Evolutionary conservation across 371 early-diverging fungal species (phyloP), one percentile per base, ranked within the genome.

Genomic region (Coemansia sp.): DNA sequence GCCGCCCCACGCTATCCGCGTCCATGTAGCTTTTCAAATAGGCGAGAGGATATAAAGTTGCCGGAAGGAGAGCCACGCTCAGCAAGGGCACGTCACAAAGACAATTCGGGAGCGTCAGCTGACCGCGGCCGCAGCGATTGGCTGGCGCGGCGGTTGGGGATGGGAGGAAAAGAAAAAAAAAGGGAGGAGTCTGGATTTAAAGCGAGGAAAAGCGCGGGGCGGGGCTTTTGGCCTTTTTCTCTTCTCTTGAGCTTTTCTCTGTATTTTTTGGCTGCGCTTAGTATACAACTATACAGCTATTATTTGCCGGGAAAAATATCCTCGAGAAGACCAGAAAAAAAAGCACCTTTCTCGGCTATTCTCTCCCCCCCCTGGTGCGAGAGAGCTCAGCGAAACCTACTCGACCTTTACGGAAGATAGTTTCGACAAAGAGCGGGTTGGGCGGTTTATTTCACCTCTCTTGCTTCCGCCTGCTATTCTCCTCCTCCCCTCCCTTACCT

Each of bases 201-300:
- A 43, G 40, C 26, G 13, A 20, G 10, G 20, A 38, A 42, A 43
- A 43, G 47, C 41, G 51, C 56, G 35, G 49, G 56, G 43, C 5
- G 11, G 30, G 26, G 55, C 48, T 32, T n/a, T 40, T 38, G 14
- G 43, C 62, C 20, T 20, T 62, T 53, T 62, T 67, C 55, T 68
- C 41, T 64, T 68, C 57, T 56, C 30, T 20, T 43, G 51, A 20
- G 14, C 36, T 65, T 59, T 56, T 60, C 65, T 69, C 56, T 65
- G 70, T 56, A 65, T 59, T 65, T 65, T 65, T 61, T 48, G 20
- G 41, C 57, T 51, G 55, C 48, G n/a, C 62, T 62, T 56, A 57
- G 67, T 52, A 51, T 49, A 59, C 20, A 20, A 20, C 20, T 59
- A 50, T 55, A 56, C 61, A 40, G 20, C 43, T 62, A 36, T 62